Percentiles rank a stretch among this genome's conserved stretches.
Conservation (phyloP, 176 grass and related monocot genomes). For the Oryza rufipogon region DNA sequence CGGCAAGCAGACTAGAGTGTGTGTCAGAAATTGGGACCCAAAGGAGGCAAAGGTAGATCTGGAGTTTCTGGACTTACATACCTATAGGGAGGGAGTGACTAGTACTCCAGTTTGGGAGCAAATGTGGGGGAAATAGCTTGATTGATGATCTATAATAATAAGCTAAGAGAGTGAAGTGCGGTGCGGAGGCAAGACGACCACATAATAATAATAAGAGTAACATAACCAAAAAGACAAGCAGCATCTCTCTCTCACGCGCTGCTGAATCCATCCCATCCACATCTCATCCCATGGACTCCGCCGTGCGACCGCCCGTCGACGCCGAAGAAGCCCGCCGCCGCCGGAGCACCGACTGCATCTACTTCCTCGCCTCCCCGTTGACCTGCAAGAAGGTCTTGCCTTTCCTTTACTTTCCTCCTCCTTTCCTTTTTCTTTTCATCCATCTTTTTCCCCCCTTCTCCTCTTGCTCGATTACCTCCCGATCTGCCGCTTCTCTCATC, state of each 20-base stretch:
- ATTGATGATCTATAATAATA: too few relatives aligned
- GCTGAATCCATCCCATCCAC: not conserved
- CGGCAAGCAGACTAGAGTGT: too few relatives aligned
- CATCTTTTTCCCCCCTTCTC: not conserved
- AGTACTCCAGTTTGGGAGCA: too few relatives aligned
- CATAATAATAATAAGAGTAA: too few relatives aligned
- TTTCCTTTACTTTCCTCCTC: not conserved
- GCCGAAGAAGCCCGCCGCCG: conserved; percentile 46
- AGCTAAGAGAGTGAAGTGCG: too few relatives aligned
- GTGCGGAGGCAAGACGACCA: too few relatives aligned
- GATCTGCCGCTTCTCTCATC: not conserved
- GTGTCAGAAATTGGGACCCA: not conserved
- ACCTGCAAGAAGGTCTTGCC: conserved; percentile 67
- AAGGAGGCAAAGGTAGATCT: not conserved
- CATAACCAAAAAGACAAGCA: too few relatives aligned
- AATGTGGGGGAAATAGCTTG: too few relatives aligned
- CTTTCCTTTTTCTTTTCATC: not conserved
- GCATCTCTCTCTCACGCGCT: too few relatives aligned
- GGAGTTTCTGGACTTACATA: too few relatives aligned
- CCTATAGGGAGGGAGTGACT: too few relatives aligned
- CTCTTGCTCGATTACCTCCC: not conserved
- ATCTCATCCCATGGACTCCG: conserved; percentile 40
- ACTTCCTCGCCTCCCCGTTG: conserved; percentile 76
- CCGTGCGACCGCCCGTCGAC: conserved; percentile 35
- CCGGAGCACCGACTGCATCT: conserved; percentile 68